Base-by-base conservation (phyloP, 768 basidiomycete species). In the Cubamyces lactineus region DNA sequence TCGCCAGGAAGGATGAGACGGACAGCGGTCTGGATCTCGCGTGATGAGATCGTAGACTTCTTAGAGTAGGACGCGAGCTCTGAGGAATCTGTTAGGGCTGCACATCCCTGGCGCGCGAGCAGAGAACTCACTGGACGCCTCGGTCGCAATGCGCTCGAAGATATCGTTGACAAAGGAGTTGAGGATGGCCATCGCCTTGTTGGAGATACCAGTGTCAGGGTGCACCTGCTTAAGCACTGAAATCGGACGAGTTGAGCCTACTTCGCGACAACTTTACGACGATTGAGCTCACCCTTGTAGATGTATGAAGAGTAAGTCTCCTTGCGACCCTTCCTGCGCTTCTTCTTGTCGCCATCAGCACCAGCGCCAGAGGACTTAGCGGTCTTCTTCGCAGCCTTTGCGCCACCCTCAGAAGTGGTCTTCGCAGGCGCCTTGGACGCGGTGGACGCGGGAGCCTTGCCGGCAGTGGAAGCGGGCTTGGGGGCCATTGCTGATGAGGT, bases 161-260 rank as follows among this genome's bases (percentile, higher is more conserved):
- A 94, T 96, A 69, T 97, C 94, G 71, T 95, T 95, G 71, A 97
- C 94, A 73, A 97, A 97, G 60, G 89, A 92, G 83, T 96, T 96
- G 59, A 97, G 78, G 73, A 97, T 96, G 63, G 94, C 91, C 93
- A 96, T 96, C 21, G 94, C 94, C 83, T 96, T 96, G 87, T 97
- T 98, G 57, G 95, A 96, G 80, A 98, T 98, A 88, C 96, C 96
- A 53, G 94, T 98, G 73, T 98, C 96, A 53, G 96, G 94, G 82
- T 98, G 96, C 62, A 98, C 96, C 80, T 98, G 94, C 79, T 93
- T 94, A 64, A 96, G 86, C 70, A 96, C 94, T 94, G 69, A 60
- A 52, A 46, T 66, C 39, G 54, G 52, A 57, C 53, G 56, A n/a
- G 49, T 50, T 1, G 48, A 34, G 9, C 17, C 38, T 19, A 26